phyloP scores from a whole-genome alignment of 441 rosid species.

The Kokia cookei region DNA sequence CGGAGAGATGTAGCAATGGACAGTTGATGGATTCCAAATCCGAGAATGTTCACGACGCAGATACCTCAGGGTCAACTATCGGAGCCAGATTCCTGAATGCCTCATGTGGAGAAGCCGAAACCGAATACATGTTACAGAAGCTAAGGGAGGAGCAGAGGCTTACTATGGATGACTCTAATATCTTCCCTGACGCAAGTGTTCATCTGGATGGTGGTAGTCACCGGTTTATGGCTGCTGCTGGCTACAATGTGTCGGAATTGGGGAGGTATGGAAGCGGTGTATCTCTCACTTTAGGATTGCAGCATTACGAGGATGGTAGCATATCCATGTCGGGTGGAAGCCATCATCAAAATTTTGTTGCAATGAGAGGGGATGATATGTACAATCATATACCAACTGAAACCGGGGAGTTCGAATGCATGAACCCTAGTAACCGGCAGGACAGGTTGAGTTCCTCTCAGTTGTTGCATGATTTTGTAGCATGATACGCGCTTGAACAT shows the following conservation, averaged over 20 bases:
- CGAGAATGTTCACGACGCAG: constrained; percentile 22
- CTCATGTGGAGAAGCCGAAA: constrained; percentile 19
- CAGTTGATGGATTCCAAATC: constrained; percentile 37
- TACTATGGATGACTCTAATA: constrained; percentile 25
- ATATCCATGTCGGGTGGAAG: constrained; percentile 41
- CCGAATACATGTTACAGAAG: constrained; percentile 33
- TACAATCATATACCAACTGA: constrained; percentile 27
- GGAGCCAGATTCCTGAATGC: constrained; percentile 24
- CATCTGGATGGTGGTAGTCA: constrained; percentile 25
- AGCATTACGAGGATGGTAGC: constrained; percentile 62
- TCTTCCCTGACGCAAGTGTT: constrained; percentile 36
- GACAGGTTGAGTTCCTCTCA: constrained; percentile 61
- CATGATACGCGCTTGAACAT: constrained; percentile 22
- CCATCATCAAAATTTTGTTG: constrained; percentile 37
- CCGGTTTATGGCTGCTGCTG: constrained; percentile 42
- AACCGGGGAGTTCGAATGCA: constrained; percentile 46
- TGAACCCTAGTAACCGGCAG: constrained; percentile 57
- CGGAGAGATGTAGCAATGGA: constrained; percentile 28
- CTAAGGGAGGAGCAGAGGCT: constrained; percentile 39
- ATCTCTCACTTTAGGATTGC: constrained; percentile 82
- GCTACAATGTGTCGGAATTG: constrained; percentile 59
- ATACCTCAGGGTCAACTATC: constrained; percentile 26
- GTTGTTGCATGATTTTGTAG: constrained; percentile 73
- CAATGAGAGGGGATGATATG: constrained; percentile 48
- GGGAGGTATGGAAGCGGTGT: constrained; percentile 59